Base-by-base conservation (phyloP, 2,329 filamentous ascomycete genomes). In the Coccinonectria pachysandricola region DNA sequence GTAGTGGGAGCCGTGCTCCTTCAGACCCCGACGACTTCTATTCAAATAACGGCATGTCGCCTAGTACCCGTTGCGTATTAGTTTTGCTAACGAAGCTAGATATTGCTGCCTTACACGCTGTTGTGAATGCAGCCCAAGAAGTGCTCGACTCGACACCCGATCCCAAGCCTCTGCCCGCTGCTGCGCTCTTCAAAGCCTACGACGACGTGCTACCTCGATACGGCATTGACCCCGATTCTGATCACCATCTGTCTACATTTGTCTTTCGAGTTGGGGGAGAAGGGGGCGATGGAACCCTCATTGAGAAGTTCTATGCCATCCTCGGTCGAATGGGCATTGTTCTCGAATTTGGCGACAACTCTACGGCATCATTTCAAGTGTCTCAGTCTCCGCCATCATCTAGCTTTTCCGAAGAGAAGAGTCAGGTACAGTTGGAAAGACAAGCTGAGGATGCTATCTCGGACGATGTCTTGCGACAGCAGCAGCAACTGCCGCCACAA, bases 181-280 rank as follows among this genome's bases (percentile, higher is more conserved):
- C 76, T 46, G 83, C 84, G 7, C 68, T 94, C 11, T 92, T 92
- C 55, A 67, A 69, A 27, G 83, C 84, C 15, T 92, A 92, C 49
- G 79, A 91, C 47, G 65, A 72, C 30, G 66, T 87, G 21, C 68
- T 93, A n/a, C 71, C 71, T 5, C 63, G 74, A 38, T 63, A 81
- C 59, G 79, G 75, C 28, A 61, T 84, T 37, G 68, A 83, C 32
- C 67, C 74, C n/a, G 75, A 82, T 43, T 66, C 79, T 40, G 82
- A 87, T 45, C 75, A 76, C 42, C 73, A 80, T 40, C 78, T 86
- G 45, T 75, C 85, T 38, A 73, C 79, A 36, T 76, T 92, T 43
- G 58, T 94, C 30, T 83, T 91, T 50, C 78, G 78, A 44, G 74
- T 94, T 49, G 80, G 82, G 27, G 75, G 75, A 34, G 67, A 73